These are phyloP conservation scores for Pueraria montana DNA, from an alignment of 306 rosid genomes.

Conservation along the genomic window DNA sequence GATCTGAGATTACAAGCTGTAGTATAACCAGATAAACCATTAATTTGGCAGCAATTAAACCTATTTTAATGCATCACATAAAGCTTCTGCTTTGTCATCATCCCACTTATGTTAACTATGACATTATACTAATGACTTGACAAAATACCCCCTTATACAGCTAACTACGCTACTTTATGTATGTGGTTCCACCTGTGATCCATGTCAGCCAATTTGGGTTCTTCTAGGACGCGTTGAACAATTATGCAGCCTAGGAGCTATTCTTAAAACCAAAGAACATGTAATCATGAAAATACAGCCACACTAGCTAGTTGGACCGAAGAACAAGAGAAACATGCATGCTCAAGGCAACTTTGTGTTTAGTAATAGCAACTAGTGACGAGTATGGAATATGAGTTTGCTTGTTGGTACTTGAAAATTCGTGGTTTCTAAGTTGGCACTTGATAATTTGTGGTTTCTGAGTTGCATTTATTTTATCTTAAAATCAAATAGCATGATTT, in stretches of 20 bases:
- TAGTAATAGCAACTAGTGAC: slow-evolving; percentile 48
- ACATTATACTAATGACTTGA: slow-evolving; percentile 42
- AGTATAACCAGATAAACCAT: slow-evolving; percentile 35
- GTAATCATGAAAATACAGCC: slow-evolving; percentile 55
- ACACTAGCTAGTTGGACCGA: slow-evolving; percentile 57
- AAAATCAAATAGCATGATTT: not conserved
- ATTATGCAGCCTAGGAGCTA: slow-evolving; percentile 48
- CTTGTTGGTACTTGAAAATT: slow-evolving; percentile 42
- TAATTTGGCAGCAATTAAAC: slow-evolving; percentile 35
- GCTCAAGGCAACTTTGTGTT: slow-evolving; percentile 59
- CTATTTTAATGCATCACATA: slow-evolving; percentile 32
- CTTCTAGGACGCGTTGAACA: slow-evolving; percentile 53
- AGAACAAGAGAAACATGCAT: slow-evolving; percentile 61
- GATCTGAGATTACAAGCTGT: slow-evolving; percentile 52
- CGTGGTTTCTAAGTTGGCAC: slow-evolving; percentile 35
- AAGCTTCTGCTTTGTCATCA: slow-evolving; percentile 47
- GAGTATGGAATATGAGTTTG: slow-evolving; percentile 34
- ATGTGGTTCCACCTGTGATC: slow-evolving; percentile 50
- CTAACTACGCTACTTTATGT: slow-evolving; percentile 48
- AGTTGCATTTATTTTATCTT: not conserved
- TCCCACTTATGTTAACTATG: slow-evolving; percentile 44
- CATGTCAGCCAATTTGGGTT: slow-evolving; percentile 51
- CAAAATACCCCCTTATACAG: slow-evolving; percentile 42
- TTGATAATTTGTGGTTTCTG: slow-evolving; percentile 33
- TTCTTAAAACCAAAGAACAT: slow-evolving; percentile 51